Evolutionary conservation across 2,329 filamentous ascomycete genomes (phyloP), one percentile per base, ranked within the genome.

Genomic region (Fusarium nanum): DNA sequence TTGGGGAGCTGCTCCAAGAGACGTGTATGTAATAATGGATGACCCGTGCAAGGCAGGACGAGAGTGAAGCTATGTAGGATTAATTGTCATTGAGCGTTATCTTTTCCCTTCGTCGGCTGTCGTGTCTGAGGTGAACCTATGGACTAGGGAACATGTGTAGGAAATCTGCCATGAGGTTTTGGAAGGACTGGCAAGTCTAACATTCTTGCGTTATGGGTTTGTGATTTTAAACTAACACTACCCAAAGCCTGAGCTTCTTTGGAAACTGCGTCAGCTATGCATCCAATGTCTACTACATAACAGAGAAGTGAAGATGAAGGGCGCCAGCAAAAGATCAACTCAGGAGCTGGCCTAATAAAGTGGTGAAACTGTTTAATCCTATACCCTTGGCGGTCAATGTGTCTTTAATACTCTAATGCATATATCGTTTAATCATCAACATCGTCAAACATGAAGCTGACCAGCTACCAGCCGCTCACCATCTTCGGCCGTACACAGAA

Each of bases 401-500:
- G 10, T 37, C 10, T n/a, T n/a, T 37, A 37, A 37, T 37, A 37
- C 34, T 37, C 18, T 37, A 37, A 37, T 37, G 18, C 18, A 37
- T 37, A 37, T 37, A 37, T 37, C 61, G 22, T 49, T 20, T 25
- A 13, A 23, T 65, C 61, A 30, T 53, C 37, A 49, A 44, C 28
- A 42, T 54, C 6, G 22, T 23, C 16, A 53, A 18, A n/a, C 50
- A 40, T 8, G 28, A 44, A 34, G 28, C 20, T 37, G 27, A 37
- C 34, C 34, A 37, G 34, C 10, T 37, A 37, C 34, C 34, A 30
- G 14, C 9, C 14, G 22, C 41, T 71, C 53, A 71, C 69, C 69
- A 71, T 25, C 69, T 56, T 14, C 69, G 65, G 27, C 69, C 69
- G 23, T 71, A 71, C n/a, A 71, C 28, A 14, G 62, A 22, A 20